These are phyloP conservation scores for Fomitopsis palustris DNA, from an alignment of 1,284 basidiomycete genomes.

Conservation along the genomic window DNA sequence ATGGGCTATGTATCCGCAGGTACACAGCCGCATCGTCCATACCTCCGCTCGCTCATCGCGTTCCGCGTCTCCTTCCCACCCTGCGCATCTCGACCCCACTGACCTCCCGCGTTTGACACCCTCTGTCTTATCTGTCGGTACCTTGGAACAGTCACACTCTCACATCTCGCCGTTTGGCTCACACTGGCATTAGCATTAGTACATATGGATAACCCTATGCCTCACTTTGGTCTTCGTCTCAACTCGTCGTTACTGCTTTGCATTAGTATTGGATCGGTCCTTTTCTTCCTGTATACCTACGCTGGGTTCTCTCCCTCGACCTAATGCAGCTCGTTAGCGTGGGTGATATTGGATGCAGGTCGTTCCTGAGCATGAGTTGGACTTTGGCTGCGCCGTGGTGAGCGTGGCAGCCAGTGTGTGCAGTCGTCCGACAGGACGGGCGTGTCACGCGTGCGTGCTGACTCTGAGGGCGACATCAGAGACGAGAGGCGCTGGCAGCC, in stretches of 20 bases:
- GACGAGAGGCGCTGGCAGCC: background rate
- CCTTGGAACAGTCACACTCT: background rate
- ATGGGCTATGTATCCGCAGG: background rate
- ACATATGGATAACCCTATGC: slow-evolving; percentile 8
- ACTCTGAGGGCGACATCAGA: background rate
- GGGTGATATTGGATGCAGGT: background rate
- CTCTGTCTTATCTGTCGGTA: background rate
- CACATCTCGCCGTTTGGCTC: background rate
- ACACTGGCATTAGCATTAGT: slow-evolving; percentile 8
- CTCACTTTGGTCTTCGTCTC: background rate
- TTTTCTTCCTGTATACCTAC: slow-evolving; percentile 4
- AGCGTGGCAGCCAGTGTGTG: background rate
- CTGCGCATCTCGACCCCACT: background rate
- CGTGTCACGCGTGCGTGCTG: background rate
- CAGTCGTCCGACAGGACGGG: background rate
- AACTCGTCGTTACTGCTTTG: slow-evolving; percentile 6
- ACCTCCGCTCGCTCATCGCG: background rate
- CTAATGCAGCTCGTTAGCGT: slow-evolving; percentile 5
- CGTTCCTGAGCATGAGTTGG: background rate
- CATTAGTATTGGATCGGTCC: background rate
- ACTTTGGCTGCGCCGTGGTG: background rate
- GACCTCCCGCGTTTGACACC: background rate
- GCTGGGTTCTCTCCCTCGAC: background rate
- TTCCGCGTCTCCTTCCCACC: background rate
- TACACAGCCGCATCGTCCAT: background rate